Evolutionary conservation across 306 rosid species (phyloP).

Genomic region (Psophocarpus tetragonolobus): DNA sequence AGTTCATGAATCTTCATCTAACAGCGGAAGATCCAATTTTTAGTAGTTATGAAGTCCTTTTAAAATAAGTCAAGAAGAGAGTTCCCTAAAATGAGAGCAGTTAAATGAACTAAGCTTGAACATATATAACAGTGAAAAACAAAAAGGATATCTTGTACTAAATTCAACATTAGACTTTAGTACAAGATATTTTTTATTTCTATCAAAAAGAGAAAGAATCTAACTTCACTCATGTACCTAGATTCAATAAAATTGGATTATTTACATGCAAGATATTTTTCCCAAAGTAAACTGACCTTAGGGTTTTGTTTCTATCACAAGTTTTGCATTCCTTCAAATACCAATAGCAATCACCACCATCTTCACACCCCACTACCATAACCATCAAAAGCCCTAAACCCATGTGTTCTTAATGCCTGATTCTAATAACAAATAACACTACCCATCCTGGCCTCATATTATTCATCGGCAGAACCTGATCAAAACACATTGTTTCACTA

Average conservation of each 20-base stretch:
- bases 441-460: no score
- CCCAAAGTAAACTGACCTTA: no score
- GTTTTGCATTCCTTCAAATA: no score
- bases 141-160: neutral
- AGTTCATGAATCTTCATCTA: neutral
- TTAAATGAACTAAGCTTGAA: neutral
- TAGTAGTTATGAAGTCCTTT: neutral
- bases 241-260: neutral
- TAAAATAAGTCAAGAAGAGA: neutral
- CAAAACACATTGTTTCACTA: no score
- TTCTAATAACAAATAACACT: no score
- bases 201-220: neutral
- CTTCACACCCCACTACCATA: no score
- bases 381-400: no score
- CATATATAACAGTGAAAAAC: neutral
- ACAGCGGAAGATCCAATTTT: neutral
- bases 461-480: no score
- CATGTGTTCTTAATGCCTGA: no score
- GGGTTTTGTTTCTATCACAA: no score
- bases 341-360: no score
- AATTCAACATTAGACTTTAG: neutral
- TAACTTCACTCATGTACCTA: neutral
- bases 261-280: slow-evolving; percentile 19
- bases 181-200: neutral
- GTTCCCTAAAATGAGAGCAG: neutral